phyloP scores from a whole-genome alignment of 495 filamentous ascomycete genomes.

The Penicillium ochrochloron region DNA sequence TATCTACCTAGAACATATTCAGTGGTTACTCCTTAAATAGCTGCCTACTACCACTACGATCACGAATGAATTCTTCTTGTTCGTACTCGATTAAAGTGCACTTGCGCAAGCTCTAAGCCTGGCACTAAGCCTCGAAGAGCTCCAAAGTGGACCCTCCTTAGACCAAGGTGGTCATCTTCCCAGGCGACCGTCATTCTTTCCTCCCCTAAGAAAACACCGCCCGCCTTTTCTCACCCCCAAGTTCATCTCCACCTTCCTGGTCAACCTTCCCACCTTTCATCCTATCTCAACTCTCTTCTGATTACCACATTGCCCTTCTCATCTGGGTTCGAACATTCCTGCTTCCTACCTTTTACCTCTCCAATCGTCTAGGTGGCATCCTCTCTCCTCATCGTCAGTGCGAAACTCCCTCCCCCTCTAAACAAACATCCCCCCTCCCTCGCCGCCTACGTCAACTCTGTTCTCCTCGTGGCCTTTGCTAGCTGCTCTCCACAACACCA shows the following conservation, averaged over 20 bases:
- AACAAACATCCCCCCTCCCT: conserved; percentile 8
- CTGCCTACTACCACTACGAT: not conserved
- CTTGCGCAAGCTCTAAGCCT: not conserved
- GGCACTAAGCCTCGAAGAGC: conserved; percentile 5
- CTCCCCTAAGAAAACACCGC: conserved; percentile 6
- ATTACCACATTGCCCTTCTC: not conserved
- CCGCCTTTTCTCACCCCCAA: not conserved
- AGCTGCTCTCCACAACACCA: conserved; percentile 2
- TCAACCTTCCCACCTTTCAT: not conserved
- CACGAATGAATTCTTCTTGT: not conserved
- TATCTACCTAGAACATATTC: not conserved
- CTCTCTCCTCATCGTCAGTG: not conserved
- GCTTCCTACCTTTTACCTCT: not conserved
- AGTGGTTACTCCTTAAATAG: not conserved
- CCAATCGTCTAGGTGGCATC: not conserved
- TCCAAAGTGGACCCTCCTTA: conserved; percentile 10
- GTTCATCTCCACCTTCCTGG: not conserved
- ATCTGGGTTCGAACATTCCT: not conserved
- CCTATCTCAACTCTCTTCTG: not conserved
- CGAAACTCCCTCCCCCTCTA: not conserved
- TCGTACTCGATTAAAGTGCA: not conserved
- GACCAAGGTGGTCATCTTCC: not conserved
- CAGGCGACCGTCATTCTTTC: conserved; percentile 18
- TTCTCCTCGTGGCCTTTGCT: conserved; percentile 5
- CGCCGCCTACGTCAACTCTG: conserved; percentile 20